Conservation (phyloP, 2,329 filamentous ascomycete genomes). For the Sporothrix dimorphospora region DNA sequence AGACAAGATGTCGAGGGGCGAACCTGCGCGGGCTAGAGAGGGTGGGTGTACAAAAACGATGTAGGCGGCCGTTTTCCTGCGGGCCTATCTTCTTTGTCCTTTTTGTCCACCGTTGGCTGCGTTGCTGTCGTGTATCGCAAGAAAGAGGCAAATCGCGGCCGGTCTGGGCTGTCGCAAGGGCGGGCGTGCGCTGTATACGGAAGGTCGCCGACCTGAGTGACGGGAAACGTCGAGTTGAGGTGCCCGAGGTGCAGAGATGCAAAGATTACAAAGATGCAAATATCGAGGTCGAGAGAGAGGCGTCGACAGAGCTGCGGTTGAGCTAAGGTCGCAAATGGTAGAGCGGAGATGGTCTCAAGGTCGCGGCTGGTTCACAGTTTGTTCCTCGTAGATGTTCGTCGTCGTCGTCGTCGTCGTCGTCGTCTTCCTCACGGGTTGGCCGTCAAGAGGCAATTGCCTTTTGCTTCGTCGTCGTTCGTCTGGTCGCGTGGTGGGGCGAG, state of each 20-base stretch:
- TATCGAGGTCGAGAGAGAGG: neutral
- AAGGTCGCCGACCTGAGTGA: slow-evolving; percentile 30
- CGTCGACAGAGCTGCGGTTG: neutral
- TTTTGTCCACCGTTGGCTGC: slow-evolving; percentile 1
- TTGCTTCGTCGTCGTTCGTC: neutral
- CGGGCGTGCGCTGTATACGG: neutral
- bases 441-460: neutral
- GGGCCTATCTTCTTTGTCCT: neutral
- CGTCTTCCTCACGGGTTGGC: neutral
- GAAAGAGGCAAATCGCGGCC: neutral
- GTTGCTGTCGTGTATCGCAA: slow-evolving; percentile 17
- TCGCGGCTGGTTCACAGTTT: neutral
- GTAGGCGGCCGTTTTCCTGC: slow-evolving; percentile 17
- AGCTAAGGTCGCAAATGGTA: slow-evolving; percentile 12
- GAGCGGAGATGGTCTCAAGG: slow-evolving; percentile 8
- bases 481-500: slow-evolving; percentile 24
- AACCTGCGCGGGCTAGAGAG: neutral
- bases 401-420: neutral
- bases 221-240: slow-evolving; percentile 7
- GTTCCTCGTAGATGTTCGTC: neutral
- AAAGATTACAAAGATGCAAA: neutral
- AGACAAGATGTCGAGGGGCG: neutral
- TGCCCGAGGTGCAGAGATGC: slow-evolving; percentile 17
- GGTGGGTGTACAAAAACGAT: slow-evolving; percentile 1
- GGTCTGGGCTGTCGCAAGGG: neutral